Base-by-base conservation (phyloP, 2,329 filamentous ascomycete genomes). In the Curvularia sp. region DNA sequence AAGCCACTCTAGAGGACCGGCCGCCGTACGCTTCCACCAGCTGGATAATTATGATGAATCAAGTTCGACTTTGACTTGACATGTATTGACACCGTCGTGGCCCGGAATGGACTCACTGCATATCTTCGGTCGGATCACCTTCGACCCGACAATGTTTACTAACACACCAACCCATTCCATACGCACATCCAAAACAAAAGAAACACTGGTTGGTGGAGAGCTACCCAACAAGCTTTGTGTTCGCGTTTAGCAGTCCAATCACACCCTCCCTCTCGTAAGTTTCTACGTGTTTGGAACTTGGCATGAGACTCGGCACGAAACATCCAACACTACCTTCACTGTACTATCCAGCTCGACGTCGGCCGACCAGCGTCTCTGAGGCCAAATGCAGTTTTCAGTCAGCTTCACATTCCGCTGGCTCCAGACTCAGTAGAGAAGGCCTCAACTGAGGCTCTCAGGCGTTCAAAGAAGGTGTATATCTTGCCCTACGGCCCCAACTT, bases 271-370 rank as follows among this genome's bases (percentile, higher is more conserved):
- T 31, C 38, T 43, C 18, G 20, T 22, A 20, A 22, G 55, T 54
- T 61, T 61, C 44, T 42, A 30, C 28, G 48, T 53, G 55, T 58
- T 58, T 58, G 50, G 31, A 13, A 49, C 59, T 61, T 61, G 59
- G 59, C 59, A 59, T 61, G 51, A 59, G 49, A 61, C 59, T 56
- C 42, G 51, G 47, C 39, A 49, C 53, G 48, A 61, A 58, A 59
- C 59, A 56, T 47, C 24, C 33, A 31, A 43, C 43, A 61, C n/a
- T 22, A 47, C 38, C n/a, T 49, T 18, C 20, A 33, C 50, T 24
- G 38, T 30, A 24, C 30, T 35, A 26, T 8, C 20, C 46, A 33
- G n/a, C 33, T 51, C 33, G 30, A 22, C 20, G 20, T 24, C 39
- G 24, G 47, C 39, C 26, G 22, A 47, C 22, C 12, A 22, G 22